A percentile compares a stretch with the other conserved stretches of the same genome.
phyloP scores from a whole-genome alignment of 768 basidiomycete species.

The Collybia sp. region DNA sequence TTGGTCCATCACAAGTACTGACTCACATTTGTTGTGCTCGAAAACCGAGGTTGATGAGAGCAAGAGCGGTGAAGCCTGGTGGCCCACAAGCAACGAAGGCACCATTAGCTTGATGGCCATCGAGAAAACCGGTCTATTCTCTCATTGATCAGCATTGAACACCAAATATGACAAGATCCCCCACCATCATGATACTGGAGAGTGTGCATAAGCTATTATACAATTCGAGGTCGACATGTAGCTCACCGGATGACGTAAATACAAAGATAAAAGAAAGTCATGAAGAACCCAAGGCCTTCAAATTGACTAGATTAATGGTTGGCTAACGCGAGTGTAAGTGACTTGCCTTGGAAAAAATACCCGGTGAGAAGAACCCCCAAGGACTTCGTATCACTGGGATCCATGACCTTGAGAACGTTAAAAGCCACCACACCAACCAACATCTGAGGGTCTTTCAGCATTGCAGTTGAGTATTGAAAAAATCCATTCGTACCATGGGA shows the following conservation, averaged over 20 bases:
- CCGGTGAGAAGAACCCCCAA: constrained; percentile 36
- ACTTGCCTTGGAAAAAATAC: constrained; percentile 43
- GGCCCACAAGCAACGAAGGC: constrained; percentile 46
- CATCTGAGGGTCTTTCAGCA: constrained; percentile 25
- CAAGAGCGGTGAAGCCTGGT: constrained; percentile 45
- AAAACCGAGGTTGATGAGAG: constrained; percentile 38
- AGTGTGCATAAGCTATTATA: not conserved
- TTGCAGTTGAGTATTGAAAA: not conserved
- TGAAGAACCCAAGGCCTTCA: constrained; percentile 39
- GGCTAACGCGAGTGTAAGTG: not conserved
- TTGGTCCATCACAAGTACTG: not conserved
- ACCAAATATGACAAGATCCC: too few relatives aligned
- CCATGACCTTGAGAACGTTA: constrained; percentile 34
- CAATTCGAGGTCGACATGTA: not conserved
- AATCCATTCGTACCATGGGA: constrained; percentile 25
- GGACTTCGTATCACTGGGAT: constrained; percentile 26
- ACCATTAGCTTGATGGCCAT: constrained; percentile 43
- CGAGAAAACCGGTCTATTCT: constrained; percentile 37
- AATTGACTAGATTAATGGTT: not conserved
- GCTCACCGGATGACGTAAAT: constrained; percentile 42
- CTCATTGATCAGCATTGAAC: too few relatives aligned
- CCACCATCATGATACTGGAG: constrained; percentile 21
- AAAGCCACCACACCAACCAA: constrained; percentile 42
- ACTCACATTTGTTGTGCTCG: constrained; percentile 31
- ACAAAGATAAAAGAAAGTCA: constrained; percentile 46